Conservation (phyloP, 116 monocot species). For the Phalaenopsis hybrid region DNA sequence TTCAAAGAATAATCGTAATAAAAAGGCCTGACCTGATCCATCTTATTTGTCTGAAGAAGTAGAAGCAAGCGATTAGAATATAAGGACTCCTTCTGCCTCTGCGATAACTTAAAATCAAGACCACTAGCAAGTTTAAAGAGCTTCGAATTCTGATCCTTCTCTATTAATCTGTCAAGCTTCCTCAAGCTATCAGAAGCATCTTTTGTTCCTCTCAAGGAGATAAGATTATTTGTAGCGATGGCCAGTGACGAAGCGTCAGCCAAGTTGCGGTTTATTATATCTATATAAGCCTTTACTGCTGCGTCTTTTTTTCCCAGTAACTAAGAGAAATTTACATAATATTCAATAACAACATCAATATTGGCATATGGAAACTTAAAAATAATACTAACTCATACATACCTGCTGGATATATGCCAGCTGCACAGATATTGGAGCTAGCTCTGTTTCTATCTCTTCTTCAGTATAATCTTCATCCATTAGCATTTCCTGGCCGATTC, state of each 20-base stretch:
- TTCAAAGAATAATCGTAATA: neutral
- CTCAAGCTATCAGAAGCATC: constrained; percentile 82
- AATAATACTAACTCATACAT: neutral
- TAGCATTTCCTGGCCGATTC: no score
- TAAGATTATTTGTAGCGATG: constrained; percentile 80
- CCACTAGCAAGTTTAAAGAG: constrained; percentile 53
- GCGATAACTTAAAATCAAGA: constrained; percentile 64
- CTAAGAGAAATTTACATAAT: constrained; percentile 29
- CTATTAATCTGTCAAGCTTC: constrained; percentile 66
- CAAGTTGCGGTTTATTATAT: constrained; percentile 50
- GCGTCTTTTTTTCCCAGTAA: constrained; percentile 59
- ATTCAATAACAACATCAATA: neutral
- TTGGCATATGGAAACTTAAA: neutral
- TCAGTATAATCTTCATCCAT: constrained; percentile 38
- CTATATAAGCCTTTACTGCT: constrained; percentile 56
- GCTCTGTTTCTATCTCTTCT: constrained; percentile 89
- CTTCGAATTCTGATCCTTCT: constrained; percentile 31
- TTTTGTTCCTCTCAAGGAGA: constrained; percentile 68
- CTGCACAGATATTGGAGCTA: constrained; percentile 85
- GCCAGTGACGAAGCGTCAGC: constrained; percentile 81
- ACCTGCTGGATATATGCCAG: constrained; percentile 90
- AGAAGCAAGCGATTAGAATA: constrained; percentile 70
- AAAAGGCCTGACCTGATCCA: constrained; percentile 67
- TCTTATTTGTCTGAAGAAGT: constrained; percentile 80
- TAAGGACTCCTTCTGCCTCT: constrained; percentile 76